phyloP scores from a whole-genome alignment of 495 filamentous ascomycete genomes.

The Bryoglossum gracile region DNA sequence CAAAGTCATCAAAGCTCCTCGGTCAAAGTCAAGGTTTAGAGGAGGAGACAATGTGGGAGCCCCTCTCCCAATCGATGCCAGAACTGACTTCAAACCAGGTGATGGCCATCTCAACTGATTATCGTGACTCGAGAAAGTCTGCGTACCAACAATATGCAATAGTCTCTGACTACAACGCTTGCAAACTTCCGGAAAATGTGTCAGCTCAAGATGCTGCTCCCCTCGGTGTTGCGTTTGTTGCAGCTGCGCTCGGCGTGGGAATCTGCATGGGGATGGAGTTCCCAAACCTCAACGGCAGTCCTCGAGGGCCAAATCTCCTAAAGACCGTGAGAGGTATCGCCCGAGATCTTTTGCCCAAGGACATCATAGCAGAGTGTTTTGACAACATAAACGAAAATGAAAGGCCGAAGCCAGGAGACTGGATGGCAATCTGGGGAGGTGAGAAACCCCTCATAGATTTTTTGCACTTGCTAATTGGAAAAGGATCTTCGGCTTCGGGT shows the following conservation, averaged over 20 bases:
- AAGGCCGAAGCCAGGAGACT: slow-evolving; percentile 45
- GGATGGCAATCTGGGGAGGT: slow-evolving; percentile 66
- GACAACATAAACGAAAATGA: slow-evolving; percentile 35
- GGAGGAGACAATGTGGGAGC: slow-evolving; percentile 46
- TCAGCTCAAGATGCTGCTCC: slow-evolving; percentile 47
- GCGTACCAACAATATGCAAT: slow-evolving; percentile 64
- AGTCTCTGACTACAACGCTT: slow-evolving; percentile 55
- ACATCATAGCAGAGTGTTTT: slow-evolving; percentile 49
- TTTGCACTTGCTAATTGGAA: slow-evolving; percentile 1
- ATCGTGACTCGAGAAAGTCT: slow-evolving; percentile 60
- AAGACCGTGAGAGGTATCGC: slow-evolving; percentile 34
- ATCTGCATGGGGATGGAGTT: slow-evolving; percentile 58
- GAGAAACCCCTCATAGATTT: slow-evolving; percentile 19
- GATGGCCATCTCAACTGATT: slow-evolving; percentile 60
- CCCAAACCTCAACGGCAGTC: slow-evolving; percentile 23
- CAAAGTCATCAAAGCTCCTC: slow-evolving; percentile 42
- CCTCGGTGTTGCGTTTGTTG: slow-evolving; percentile 58
- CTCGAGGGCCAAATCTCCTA: slow-evolving; percentile 47
- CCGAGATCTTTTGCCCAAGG: slow-evolving; percentile 36
- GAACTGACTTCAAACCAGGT: too few species aligned
- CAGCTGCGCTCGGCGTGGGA: slow-evolving; percentile 49
- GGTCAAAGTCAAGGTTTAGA: slow-evolving; percentile 37
- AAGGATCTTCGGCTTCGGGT: slow-evolving; percentile 56
- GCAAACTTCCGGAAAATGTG: slow-evolving; percentile 42
- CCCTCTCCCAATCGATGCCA: too few species aligned